Evolutionary conservation across 306 rosid genomes (phyloP), one percentile per base, ranked within the genome.

Genomic region (Cajanus cajan): DNA sequence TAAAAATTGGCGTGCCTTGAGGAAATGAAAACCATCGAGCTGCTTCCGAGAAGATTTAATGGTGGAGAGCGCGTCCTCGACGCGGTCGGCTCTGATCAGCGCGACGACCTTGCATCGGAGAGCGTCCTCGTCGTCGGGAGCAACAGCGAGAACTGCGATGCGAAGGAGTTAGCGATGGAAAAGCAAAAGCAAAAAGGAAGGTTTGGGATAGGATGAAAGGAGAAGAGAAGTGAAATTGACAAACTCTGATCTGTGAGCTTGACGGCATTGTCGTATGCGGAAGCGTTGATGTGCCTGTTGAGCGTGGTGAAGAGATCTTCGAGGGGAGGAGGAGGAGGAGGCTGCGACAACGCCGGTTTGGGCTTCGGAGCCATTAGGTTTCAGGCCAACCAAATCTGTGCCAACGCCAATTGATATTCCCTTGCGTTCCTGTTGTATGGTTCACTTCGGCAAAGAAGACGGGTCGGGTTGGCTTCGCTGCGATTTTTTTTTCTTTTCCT

Each of bases 301-400:
- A 95, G 92, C 1, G 91, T 68, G 13, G 90, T 36, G 89, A 95
- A 95, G 19, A 93, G 98, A 88, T 95, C 99, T 88, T 93, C 98
- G 72, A 93, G 80, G 12, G 90, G 73, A 16, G 93, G 96, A 2
- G 95, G 91, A 68, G 94, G 85, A 44, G 86, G 88, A 33, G 84
- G 63, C 48, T 71, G 69, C 68, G 73, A 82, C 9, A 83, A 41
- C 81, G 85, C 63, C 39, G 90, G 43, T 71, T 88, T 91, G 15
- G 88, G 68, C 87, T 93, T 95, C 80, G 99, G 99, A 81, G 98
- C 94, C 99, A 95, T 83, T 86, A 34, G 82, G 74, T 63, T 68
- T 74, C 64, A 65, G 67, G 21, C 77, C 24, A 76, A 73, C 47
- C 43, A 59, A 59, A 59, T 59, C 66, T 12, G 10, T 13, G 19